These are phyloP conservation scores for Chrysochromulina tobinii DNA, from an alignment of 78 protist species.

Conservation along the genomic window DNA sequence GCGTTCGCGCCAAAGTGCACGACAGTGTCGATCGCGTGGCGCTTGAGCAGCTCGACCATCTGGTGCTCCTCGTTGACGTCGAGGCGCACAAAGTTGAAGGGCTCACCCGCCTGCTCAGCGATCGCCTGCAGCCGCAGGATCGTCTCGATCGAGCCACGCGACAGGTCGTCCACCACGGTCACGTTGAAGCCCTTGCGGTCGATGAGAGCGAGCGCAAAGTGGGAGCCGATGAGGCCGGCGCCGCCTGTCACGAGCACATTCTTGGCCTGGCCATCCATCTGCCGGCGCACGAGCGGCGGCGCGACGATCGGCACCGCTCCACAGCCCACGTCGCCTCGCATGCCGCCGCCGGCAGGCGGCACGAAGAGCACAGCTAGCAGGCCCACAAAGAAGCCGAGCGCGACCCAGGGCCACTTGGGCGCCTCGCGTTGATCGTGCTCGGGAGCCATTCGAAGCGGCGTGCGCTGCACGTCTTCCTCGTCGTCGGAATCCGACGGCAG, in stretches of 20 bases:
- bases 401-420: too few species aligned
- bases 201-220: not conserved
- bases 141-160: constrained; percentile 12
- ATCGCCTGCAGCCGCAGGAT: not conserved
- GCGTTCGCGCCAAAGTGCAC: constrained; percentile 5
- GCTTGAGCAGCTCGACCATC: not conserved
- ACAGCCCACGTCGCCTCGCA: not conserved
- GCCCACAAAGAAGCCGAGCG: too few species aligned
- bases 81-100: not conserved
- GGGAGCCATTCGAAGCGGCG: too few species aligned
- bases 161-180: constrained; percentile 5
- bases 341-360: too few species aligned
- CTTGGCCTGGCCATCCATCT: not conserved
- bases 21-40: not conserved
- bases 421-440: too few species aligned
- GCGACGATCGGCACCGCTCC: not conserved
- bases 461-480: too few species aligned
- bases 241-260: constrained; percentile 11
- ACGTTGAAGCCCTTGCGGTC: not conserved
- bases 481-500: too few species aligned
- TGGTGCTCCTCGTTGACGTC: not conserved
- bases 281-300: not conserved
- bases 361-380: too few species aligned
- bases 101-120: not conserved
- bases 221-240: constrained; percentile 24